Evolutionary conservation across 208 protist genomes (phyloP).

Genomic region (Crithidia mellificae): DNA sequence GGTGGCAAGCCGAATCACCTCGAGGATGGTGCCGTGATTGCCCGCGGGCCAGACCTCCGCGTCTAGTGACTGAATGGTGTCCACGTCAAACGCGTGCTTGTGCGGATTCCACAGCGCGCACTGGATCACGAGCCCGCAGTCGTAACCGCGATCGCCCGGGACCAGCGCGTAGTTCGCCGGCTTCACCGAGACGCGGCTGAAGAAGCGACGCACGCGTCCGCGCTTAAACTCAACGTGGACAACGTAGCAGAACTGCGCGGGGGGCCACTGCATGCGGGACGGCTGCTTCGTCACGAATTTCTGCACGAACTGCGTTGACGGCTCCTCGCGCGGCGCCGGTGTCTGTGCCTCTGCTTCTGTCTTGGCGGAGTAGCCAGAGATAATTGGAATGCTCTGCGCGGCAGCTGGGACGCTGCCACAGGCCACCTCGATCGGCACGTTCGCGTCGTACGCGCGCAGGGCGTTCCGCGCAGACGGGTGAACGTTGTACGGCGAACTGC

Average conservation of each 20-base stretch:
- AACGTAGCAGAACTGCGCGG: conserved; percentile 48
- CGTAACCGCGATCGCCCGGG: conserved; percentile 77
- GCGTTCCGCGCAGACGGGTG: neutral
- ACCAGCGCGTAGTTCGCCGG: conserved; percentile 77
- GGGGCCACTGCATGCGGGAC: conserved; percentile 29
- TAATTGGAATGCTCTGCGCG: neutral
- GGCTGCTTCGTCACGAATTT: neutral
- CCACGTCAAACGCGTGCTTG: conserved; percentile 13
- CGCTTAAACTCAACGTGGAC: conserved; percentile 85
- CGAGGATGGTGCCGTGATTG: conserved; percentile 35
- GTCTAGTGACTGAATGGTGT: conserved; percentile 27
- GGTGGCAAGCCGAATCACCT: conserved; percentile 64
- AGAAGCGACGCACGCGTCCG: conserved; percentile 55
- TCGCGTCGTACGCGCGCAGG: neutral
- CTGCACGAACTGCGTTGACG: neutral
- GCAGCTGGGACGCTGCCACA: neutral
- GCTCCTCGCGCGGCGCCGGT: neutral
- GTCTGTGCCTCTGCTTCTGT: neutral
- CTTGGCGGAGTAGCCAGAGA: neutral
- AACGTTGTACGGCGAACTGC: conserved; percentile 9
- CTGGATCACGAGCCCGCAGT: conserved; percentile 77
- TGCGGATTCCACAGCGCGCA: conserved; percentile 49
- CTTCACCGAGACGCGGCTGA: conserved; percentile 26
- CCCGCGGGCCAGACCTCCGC: conserved; percentile 24
- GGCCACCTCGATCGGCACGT: neutral